Conservation (phyloP, 768 basidiomycete species). For the Leccinum aurantiacum region DNA sequence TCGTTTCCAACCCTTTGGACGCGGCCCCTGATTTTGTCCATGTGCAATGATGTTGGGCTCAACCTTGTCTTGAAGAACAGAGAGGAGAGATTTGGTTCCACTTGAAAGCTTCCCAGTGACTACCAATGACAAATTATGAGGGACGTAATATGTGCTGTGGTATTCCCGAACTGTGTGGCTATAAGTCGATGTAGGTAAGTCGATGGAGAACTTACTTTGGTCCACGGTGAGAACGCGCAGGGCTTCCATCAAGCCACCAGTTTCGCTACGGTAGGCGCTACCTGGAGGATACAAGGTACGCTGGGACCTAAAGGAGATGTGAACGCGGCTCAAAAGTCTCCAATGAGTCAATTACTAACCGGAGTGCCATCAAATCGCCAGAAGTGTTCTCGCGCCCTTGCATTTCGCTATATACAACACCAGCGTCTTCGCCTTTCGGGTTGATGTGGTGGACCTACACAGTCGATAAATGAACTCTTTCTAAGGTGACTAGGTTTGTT, state of each 20-base stretch:
- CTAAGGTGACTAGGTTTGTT: constrained; percentile 2
- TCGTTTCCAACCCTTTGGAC: constrained; percentile 84
- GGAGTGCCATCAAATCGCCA: constrained; percentile 84
- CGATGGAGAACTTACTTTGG: constrained; percentile 60
- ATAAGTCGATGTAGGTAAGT: constrained; percentile 17
- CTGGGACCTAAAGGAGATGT: constrained; percentile 55
- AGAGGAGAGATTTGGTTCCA: constrained; percentile 72
- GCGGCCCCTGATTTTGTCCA: constrained; percentile 64
- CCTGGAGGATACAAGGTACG: constrained; percentile 74
- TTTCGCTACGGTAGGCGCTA: constrained; percentile 94
- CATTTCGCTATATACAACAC: constrained; percentile 98
- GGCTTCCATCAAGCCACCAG: constrained; percentile 93
- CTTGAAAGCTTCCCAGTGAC: constrained; percentile 84
- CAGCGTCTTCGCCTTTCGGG: constrained; percentile 84
- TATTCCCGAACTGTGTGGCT: constrained; percentile 73
- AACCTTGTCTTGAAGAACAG: constrained; percentile 77
- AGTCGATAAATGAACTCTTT: constrained; percentile 5
- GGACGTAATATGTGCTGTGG: constrained; percentile 86
- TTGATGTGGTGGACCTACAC: constrained; percentile 91
- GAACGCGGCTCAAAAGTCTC: neutral
- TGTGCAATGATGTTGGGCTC: constrained; percentile 82
- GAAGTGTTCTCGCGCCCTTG: constrained; percentile 94
- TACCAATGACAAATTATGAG: constrained; percentile 89
- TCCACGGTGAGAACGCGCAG: constrained; percentile 82
- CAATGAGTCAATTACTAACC: constrained; percentile 44